Conservation (phyloP, 495 filamentous ascomycete genomes). For the Daldinia grandis region DNA sequence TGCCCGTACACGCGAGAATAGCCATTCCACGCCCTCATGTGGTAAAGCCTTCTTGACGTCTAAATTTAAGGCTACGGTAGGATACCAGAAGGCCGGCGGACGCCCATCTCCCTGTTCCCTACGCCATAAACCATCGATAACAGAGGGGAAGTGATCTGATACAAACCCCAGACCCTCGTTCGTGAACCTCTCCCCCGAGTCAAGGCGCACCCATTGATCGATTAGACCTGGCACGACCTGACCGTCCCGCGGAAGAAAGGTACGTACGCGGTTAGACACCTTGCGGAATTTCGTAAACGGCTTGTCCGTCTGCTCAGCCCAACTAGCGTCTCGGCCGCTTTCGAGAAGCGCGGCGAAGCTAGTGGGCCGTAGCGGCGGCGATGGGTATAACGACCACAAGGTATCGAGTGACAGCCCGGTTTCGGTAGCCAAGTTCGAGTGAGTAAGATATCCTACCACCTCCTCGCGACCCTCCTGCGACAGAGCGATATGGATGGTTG, state of each 20-base stretch:
- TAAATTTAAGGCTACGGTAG: slow-evolving; percentile 71
- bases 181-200: slow-evolving; percentile 60
- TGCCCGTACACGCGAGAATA: slow-evolving; percentile 65
- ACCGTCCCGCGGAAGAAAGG: slow-evolving; percentile 64
- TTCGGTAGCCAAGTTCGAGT: slow-evolving; percentile 67
- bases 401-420: slow-evolving; percentile 64
- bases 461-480: slow-evolving; percentile 61
- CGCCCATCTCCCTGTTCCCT: slow-evolving; percentile 27
- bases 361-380: slow-evolving; percentile 56
- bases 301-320: slow-evolving; percentile 50
- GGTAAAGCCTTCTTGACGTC: slow-evolving; percentile 73
- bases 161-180: slow-evolving; percentile 65
- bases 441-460: slow-evolving; percentile 72
- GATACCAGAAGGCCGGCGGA: slow-evolving; percentile 70
- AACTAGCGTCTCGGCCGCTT: slow-evolving; percentile 54
- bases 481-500: slow-evolving; percentile 73
- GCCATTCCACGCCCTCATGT: slow-evolving; percentile 67
- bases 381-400: slow-evolving; percentile 52
- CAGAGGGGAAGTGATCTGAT: slow-evolving; percentile 63
- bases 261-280: slow-evolving; percentile 61
- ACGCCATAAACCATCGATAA: slow-evolving; percentile 33
- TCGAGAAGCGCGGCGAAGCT: slow-evolving; percentile 49
- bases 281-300: slow-evolving; percentile 68
- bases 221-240: slow-evolving; percentile 52
- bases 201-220: slow-evolving; percentile 73